Percentiles rank a stretch among this genome's conserved stretches.
phyloP scores from a whole-genome alignment of 129 eudicot genomes.

The Lonicera japonica region DNA sequence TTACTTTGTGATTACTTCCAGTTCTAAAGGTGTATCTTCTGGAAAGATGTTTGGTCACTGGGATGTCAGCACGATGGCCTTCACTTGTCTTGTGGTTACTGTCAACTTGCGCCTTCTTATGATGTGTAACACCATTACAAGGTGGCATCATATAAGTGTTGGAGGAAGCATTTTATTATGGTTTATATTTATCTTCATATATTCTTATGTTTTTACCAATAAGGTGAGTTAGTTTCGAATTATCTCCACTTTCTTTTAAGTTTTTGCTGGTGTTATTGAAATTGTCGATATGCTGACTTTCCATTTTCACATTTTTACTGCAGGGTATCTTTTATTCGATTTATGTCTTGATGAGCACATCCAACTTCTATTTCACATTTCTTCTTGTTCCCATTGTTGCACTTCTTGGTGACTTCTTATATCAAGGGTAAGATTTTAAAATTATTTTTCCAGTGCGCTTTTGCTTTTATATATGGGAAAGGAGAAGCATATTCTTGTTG shows the following conservation, averaged over 20 bases:
- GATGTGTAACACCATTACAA: conserved; percentile 86
- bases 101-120: conserved; percentile 89
- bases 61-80: conserved; percentile 92
- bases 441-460: neutral
- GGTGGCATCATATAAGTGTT: conserved; percentile 90
- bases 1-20: conserved; percentile 59
- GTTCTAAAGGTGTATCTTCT: conserved; percentile 53
- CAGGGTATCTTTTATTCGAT: conserved; percentile 72
- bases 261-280: neutral
- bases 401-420: conserved; percentile 66
- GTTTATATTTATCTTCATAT: conserved; percentile 77
- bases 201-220: conserved; percentile 56
- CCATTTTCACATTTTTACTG: conserved; percentile 9
- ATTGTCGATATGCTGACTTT: conserved; percentile 12
- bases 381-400: conserved; percentile 84
- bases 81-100: conserved; percentile 78
- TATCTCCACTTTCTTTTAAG: neutral
- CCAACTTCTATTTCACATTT: conserved; percentile 61
- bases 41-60: conserved; percentile 91
- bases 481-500: too few species aligned
- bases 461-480: neutral
- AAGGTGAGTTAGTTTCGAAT: conserved; percentile 31
- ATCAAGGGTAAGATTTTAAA: conserved; percentile 55
- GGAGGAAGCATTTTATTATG: conserved; percentile 82
- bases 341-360: conserved; percentile 62